A percentile compares a stretch with the other conserved stretches of the same genome.
Conservation (phyloP, 306 rosid species). For the Luffa acutangula region DNA sequence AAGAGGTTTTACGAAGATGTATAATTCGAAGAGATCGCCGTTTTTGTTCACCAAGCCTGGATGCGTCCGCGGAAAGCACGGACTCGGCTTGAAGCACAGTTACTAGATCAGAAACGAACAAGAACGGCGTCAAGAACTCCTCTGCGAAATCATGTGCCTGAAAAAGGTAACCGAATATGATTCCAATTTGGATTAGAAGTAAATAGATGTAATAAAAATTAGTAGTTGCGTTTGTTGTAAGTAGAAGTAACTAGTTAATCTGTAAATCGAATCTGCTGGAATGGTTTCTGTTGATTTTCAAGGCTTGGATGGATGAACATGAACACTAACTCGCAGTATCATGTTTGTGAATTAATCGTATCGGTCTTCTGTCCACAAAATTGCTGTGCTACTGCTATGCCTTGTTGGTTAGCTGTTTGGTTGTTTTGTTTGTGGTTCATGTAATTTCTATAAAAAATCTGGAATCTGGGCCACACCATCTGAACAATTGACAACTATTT, state of each 20-base stretch:
- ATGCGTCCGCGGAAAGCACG: slow-evolving; percentile 84
- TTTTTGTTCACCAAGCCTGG: slow-evolving; percentile 54
- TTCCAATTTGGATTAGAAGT: not conserved
- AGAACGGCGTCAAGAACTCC: not conserved
- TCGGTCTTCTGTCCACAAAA: not conserved
- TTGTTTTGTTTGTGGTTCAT: not conserved
- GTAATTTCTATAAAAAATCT: not conserved
- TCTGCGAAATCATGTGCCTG: not conserved
- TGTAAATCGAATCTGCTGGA: not conserved
- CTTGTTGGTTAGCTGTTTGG: not conserved
- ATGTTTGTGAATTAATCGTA: not conserved
- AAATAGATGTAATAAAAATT: not conserved
- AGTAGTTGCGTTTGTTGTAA: slow-evolving; percentile 1
- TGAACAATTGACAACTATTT: not conserved
- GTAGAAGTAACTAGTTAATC: not conserved
- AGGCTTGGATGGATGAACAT: not conserved
- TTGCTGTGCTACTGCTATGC: not conserved
- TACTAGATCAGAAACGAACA: slow-evolving; percentile 11
- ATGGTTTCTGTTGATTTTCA: not conserved
- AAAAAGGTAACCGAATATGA: not conserved
- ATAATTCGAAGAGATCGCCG: slow-evolving; percentile 46
- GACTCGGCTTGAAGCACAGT: slow-evolving; percentile 70
- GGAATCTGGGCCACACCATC: not conserved
- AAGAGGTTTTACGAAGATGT: slow-evolving; percentile 58
- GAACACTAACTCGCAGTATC: not conserved